phyloP scores from a whole-genome alignment of 2,329 filamentous ascomycete genomes.

The Trichophyton verrucosum region DNA sequence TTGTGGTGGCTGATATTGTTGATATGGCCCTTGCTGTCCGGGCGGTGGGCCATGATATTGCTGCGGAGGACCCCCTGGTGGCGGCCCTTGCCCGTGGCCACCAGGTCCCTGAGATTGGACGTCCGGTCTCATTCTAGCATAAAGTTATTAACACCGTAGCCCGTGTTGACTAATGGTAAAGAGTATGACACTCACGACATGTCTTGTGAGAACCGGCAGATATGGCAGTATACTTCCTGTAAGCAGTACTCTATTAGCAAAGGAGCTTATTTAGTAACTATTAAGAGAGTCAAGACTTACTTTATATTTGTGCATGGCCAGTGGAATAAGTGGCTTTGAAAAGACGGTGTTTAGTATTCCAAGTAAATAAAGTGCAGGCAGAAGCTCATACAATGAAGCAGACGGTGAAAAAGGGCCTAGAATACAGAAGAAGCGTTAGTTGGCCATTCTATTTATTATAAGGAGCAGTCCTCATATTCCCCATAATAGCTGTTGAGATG shows the following conservation, averaged over 20 bases:
- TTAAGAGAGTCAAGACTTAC: slow-evolving; percentile 30
- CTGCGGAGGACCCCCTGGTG: not conserved
- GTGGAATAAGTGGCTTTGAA: slow-evolving; percentile 21
- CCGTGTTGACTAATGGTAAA: not conserved
- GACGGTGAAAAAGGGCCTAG: slow-evolving; percentile 25
- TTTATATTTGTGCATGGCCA: slow-evolving; percentile 31
- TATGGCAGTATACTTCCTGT: slow-evolving; percentile 15
- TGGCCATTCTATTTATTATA: not conserved
- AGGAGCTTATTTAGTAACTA: not conserved
- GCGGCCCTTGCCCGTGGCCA: slow-evolving; percentile 7
- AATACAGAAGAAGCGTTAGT: not conserved
- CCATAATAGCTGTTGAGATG: not conserved
- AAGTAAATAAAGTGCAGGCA: not conserved
- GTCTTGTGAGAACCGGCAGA: slow-evolving; percentile 16
- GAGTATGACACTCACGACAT: slow-evolving; percentile 12
- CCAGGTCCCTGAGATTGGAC: slow-evolving; percentile 13
- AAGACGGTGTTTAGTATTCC: not conserved
- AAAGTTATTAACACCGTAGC: not conserved
- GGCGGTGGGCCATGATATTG: slow-evolving; percentile 5
- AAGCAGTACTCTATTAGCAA: not conserved
- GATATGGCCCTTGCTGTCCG: not conserved
- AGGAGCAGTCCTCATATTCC: not conserved
- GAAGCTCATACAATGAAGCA: slow-evolving; percentile 21
- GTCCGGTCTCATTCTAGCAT: slow-evolving; percentile 9
- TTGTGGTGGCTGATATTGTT: slow-evolving; percentile 7